Conservation (phyloP, 2,329 filamentous ascomycete genomes). For the Cercospora janseana region DNA sequence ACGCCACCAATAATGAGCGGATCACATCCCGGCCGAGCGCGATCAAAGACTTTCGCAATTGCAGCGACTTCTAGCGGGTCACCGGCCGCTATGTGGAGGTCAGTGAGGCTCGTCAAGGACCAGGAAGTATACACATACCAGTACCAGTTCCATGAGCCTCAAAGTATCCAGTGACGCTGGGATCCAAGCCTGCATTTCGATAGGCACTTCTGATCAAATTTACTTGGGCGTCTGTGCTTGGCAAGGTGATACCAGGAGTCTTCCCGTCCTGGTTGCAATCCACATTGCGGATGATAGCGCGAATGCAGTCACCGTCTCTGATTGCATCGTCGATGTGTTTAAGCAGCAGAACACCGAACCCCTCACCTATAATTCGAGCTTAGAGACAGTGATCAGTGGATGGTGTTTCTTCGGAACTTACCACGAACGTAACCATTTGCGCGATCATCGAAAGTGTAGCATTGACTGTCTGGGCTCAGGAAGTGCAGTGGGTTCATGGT, state of each 20-base stretch:
- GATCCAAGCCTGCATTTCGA: not conserved
- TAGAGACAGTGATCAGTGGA: not conserved
- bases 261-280: conserved; percentile 38
- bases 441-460: conserved; percentile 32
- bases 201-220: not conserved
- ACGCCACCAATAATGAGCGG: conserved; percentile 32
- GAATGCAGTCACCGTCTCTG: conserved; percentile 45
- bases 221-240: conserved; percentile 18
- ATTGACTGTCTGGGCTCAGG: conserved; percentile 35
- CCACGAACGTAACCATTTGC: conserved; percentile 54
- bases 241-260: conserved; percentile 34
- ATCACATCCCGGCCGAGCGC: not conserved
- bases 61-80: conserved; percentile 15
- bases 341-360: conserved; percentile 45
- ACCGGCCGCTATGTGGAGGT: conserved; percentile 8
- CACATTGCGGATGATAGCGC: conserved; percentile 37
- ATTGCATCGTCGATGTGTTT: conserved; percentile 52
- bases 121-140: too few relatives aligned
- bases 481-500: conserved; percentile 14
- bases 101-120: too few relatives aligned
- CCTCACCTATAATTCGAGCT: too few relatives aligned
- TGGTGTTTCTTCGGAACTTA: conserved; percentile 36
- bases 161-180: conserved; percentile 7
- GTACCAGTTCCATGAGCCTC: conserved; percentile 33
- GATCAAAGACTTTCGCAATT: not conserved